phyloP scores from a whole-genome alignment of 257 asterid genomes.

The Nicotiana tabacum region DNA sequence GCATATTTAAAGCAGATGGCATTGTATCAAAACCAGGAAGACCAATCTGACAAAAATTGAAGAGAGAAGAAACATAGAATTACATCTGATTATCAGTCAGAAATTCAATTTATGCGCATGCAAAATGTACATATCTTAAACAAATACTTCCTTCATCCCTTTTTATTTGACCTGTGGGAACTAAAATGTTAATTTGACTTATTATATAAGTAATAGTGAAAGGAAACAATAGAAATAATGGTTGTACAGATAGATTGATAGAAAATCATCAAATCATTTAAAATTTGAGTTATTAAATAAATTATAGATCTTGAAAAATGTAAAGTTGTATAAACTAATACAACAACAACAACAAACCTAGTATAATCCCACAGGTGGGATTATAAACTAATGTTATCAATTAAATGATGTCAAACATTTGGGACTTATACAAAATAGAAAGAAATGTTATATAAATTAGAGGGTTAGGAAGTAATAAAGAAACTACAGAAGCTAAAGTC shows the following conservation, averaged over 20 bases:
- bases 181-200: neutral
- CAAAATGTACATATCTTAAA: neutral
- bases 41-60: constrained; percentile 70
- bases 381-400: neutral
- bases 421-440: neutral
- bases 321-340: neutral
- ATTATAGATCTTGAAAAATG: neutral
- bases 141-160: neutral
- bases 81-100: neutral
- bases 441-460: neutral
- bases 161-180: neutral
- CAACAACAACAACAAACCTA: too few relatives aligned
- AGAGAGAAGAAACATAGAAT: constrained; percentile 5
- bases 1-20: constrained; percentile 94
- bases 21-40: constrained; percentile 99
- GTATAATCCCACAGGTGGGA: too few relatives aligned
- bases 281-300: neutral
- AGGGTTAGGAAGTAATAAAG: neutral
- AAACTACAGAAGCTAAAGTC: neutral
- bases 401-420: neutral
- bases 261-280: neutral
- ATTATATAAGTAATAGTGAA: neutral
- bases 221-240: neutral
- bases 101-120: neutral
- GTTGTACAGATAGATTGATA: neutral